These are phyloP conservation scores for Golubevia pallescens DNA, from an alignment of 1,284 basidiomycete species.

Conservation along the genomic window DNA sequence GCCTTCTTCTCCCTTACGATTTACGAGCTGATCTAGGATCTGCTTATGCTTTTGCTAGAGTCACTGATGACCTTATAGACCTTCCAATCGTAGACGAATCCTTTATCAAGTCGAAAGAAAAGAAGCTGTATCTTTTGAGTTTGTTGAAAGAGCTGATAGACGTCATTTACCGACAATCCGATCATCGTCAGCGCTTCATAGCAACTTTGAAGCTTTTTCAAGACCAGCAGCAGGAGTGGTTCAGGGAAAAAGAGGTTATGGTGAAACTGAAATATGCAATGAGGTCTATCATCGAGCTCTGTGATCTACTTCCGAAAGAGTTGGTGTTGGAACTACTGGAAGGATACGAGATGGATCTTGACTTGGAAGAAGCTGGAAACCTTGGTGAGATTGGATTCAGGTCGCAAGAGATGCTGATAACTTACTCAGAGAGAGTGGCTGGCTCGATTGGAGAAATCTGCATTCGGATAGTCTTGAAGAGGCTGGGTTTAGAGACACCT, in stretches of 20 bases:
- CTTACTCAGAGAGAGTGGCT: conserved; percentile 49
- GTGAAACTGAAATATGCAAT: not conserved
- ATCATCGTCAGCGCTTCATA: not conserved
- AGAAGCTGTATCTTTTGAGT: conserved; percentile 20
- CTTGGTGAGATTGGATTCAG: conserved; percentile 11
- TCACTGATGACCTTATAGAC: conserved; percentile 46
- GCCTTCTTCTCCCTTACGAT: conserved; percentile 47
- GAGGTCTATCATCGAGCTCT: conserved; percentile 23
- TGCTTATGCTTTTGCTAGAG: conserved; percentile 49
- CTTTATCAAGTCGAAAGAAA: conserved; percentile 12
- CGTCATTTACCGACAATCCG: conserved; percentile 15
- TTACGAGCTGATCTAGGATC: conserved; percentile 42
- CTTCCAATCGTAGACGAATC: conserved; percentile 12
- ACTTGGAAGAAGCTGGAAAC: conserved; percentile 12
- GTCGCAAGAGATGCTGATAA: conserved; percentile 31
- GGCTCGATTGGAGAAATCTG: conserved; percentile 53
- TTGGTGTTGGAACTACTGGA: conserved; percentile 48
- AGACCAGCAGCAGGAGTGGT: not conserved
- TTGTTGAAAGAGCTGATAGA: conserved; percentile 17
- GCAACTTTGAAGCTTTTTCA: not conserved
- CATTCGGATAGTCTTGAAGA: conserved; percentile 37
- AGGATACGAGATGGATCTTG: conserved; percentile 36
- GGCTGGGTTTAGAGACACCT: conserved; percentile 15
- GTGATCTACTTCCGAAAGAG: conserved; percentile 27
- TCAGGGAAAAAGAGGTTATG: not conserved